Evolutionary conservation across 805 yeast species (phyloP), one percentile per base, ranked within the genome.

Genomic region (Kuraishia capsulata): DNA sequence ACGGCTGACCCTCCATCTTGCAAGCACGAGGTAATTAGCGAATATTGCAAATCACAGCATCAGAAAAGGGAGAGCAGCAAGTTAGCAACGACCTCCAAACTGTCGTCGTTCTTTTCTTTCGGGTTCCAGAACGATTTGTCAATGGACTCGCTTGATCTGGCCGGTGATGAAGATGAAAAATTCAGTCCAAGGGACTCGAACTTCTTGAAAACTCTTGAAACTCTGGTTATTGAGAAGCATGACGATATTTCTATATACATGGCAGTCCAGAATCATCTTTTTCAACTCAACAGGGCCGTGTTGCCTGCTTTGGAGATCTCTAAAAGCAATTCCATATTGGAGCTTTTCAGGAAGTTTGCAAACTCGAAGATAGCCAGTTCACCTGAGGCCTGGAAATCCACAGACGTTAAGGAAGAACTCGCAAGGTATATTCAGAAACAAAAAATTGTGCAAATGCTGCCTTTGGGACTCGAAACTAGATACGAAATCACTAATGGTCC

Each of bases 201-300:
- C 11, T 42, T 57, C 21, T 40, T 47, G 30, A 26, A 40, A 2
- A 41, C 44, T 20, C 31, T 57, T 5, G 36, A 39, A 1, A 26
- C 24, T 4, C 38, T 56, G 9, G 24, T 57, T 13, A 28, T 30
- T 8, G 51, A 52, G 13, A 53, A 51, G 36, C 59, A 56, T 37
- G 57, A 51, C 38, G 64, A 57, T 41, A 39, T 41, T 13, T 48
- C 61, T 4, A 47, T 58, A 17, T 56, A 42, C 28, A 44, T 48
- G 16, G 28, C 44, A 2, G 25, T 57, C 19, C 42, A 53, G 1
- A 44, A 44, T 24, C 54, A 55, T 33, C 18, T 53, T 8, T 43
- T 50, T 28, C 44, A 50, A 23, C 41, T 57, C 34, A 41, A 44
- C 20, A 31, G 43, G 8, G 41, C 37, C 11, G 37, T 57, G 4